Conservation (phyloP, 345 rosid genomes). For the Salix exigua region DNA sequence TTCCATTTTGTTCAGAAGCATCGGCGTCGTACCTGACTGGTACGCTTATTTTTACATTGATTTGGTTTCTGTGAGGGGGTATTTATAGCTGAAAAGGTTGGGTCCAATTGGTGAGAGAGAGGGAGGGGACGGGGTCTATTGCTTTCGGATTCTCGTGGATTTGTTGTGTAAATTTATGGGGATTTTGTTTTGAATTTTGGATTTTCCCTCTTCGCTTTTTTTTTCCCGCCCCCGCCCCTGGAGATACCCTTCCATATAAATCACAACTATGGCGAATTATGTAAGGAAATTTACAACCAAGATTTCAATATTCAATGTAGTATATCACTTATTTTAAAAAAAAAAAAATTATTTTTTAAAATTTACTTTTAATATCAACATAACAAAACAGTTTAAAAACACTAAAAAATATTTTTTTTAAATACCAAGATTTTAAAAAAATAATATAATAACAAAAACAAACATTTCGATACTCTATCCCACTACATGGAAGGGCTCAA, state of each 20-base stretch:
- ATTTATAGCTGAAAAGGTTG: background rate
- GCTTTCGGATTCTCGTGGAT: background rate
- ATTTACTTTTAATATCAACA: no score
- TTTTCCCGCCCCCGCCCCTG: background rate
- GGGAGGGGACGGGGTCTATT: background rate
- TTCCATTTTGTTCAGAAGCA: slow-evolving; percentile 19
- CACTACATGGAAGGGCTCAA: no score
- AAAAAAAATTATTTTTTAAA: no score
- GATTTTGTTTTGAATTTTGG: background rate
- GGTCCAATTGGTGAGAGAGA: background rate
- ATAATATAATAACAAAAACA: no score
- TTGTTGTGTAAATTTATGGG: background rate
- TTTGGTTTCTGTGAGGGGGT: background rate
- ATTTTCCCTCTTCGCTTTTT: background rate
- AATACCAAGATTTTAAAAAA: no score
- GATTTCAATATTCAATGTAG: no score
- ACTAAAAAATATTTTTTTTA: no score
- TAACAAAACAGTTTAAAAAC: no score
- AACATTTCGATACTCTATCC: no score
- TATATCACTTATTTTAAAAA: no score
- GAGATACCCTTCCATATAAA: background rate
- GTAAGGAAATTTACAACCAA: background rate
- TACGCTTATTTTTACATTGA: background rate
- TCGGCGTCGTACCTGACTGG: slow-evolving; percentile 30
- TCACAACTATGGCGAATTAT: background rate